Evolutionary conservation across 805 yeast genomes (phyloP).

Genomic region (Torulaspora indica): DNA sequence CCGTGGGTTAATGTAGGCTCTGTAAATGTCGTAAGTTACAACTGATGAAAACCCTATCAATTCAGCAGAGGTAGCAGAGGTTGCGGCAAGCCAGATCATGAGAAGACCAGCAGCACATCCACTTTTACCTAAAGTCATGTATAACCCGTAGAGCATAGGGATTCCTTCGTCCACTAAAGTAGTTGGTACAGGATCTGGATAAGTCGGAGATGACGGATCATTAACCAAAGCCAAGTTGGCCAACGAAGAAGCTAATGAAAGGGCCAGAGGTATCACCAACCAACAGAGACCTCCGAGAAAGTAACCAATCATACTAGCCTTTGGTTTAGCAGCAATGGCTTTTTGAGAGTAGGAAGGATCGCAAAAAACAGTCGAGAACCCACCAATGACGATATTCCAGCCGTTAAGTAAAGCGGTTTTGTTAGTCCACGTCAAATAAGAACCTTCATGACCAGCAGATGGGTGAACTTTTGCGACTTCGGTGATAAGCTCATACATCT

Average conservation of each 20-base stretch:
- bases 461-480: slow-evolving; percentile 33
- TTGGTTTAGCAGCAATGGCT: neutral
- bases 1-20: slow-evolving; percentile 35
- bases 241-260: slow-evolving; percentile 31
- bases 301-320: neutral
- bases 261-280: neutral
- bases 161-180: slow-evolving; percentile 29
- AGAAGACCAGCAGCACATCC: slow-evolving; percentile 39
- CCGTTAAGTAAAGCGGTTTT: slow-evolving; percentile 24
- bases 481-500: slow-evolving; percentile 38
- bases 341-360: neutral
- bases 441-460: slow-evolving; percentile 25
- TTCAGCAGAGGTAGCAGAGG: slow-evolving; percentile 39
- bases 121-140: slow-evolving; percentile 33
- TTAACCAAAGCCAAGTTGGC: slow-evolving; percentile 33
- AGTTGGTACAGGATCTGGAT: slow-evolving; percentile 35
- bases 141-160: slow-evolving; percentile 33
- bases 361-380: neutral
- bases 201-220: slow-evolving; percentile 35
- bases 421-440: slow-evolving; percentile 31
- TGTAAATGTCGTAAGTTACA: slow-evolving; percentile 37
- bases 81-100: slow-evolving; percentile 38
- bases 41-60: slow-evolving; percentile 38
- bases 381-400: slow-evolving; percentile 13
- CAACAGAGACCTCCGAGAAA: neutral